Evolutionary conservation across 1,284 basidiomycete species (phyloP).

Genomic region (Moesziomyces parantarcticus): DNA sequence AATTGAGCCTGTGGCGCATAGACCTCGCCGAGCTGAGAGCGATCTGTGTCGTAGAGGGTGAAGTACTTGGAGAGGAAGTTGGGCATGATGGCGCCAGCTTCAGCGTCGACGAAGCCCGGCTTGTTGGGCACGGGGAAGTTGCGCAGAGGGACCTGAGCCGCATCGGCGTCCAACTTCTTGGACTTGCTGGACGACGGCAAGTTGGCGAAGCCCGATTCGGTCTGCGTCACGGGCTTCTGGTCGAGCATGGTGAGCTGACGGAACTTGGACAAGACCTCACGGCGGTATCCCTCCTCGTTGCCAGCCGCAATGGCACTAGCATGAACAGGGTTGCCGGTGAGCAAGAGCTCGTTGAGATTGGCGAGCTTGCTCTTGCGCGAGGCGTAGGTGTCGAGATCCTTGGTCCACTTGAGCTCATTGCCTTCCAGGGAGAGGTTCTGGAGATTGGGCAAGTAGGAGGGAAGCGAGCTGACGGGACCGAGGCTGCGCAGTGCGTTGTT

Average conservation of each 20-base stretch:
- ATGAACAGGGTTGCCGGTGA: conserved; percentile 82
- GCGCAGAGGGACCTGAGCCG: conserved; percentile 64
- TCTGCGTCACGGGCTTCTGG: conserved; percentile 77
- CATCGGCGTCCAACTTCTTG: conserved; percentile 51
- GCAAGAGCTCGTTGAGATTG: conserved; percentile 75
- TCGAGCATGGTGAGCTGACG: conserved; percentile 68
- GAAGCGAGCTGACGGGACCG: conserved; percentile 46
- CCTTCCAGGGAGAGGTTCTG: conserved; percentile 80
- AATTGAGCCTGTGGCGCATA: conserved; percentile 89
- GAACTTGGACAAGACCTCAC: conserved; percentile 50
- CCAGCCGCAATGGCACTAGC: conserved; percentile 75
- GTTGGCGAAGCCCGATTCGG: conserved; percentile 77
- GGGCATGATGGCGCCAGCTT: conserved; percentile 74
- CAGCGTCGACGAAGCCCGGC: conserved; percentile 80
- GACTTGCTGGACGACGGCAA: conserved; percentile 72
- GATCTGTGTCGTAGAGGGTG: conserved; percentile 81
- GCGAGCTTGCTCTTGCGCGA: conserved; percentile 41
- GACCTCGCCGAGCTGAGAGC: conserved; percentile 76
- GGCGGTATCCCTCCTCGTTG: conserved; percentile 73
- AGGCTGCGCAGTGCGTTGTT: conserved; percentile 54
- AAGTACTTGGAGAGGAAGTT: conserved; percentile 83
- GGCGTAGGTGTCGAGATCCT: conserved; percentile 57
- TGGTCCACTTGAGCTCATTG: conserved; percentile 66
- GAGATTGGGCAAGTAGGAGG: conserved; percentile 71
- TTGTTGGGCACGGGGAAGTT: conserved; percentile 79